These are phyloP conservation scores for Sarocladiaceae sp. DNA, from an alignment of 2,329 filamentous ascomycete species.

Conservation along the genomic window DNA sequence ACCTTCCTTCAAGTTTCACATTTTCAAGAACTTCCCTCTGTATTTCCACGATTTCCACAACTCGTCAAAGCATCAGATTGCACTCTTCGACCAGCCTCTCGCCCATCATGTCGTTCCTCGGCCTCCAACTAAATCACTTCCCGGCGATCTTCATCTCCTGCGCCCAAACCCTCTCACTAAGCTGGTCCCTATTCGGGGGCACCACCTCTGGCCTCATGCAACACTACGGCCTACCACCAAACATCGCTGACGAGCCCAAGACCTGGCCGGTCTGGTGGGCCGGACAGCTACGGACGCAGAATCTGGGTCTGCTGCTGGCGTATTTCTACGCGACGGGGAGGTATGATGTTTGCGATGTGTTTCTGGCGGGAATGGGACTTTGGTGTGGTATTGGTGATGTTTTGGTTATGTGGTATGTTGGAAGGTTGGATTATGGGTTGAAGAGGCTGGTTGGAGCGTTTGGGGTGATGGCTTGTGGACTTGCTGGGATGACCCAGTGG, in stretches of 20 bases:
- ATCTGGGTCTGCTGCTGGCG: conserved; percentile 17
- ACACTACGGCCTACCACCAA: conserved; percentile 15
- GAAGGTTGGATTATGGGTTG: background rate
- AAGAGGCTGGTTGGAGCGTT: background rate
- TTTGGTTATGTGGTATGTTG: background rate
- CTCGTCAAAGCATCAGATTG: no score
- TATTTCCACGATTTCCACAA: no score
- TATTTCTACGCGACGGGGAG: conserved; percentile 16
- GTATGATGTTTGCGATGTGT: conserved; percentile 16
- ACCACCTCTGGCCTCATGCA: conserved; percentile 12
- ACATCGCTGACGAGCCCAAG: conserved; percentile 16
- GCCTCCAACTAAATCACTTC: background rate
- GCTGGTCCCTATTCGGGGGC: conserved; percentile 12
- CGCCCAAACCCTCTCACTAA: conserved; percentile 9
- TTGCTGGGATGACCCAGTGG: background rate
- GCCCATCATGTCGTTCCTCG: background rate
- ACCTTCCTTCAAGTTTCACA: no score
- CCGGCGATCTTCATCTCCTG: background rate
- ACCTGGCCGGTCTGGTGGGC: conserved; percentile 15
- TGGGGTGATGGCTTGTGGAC: background rate
- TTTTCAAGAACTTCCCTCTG: no score
- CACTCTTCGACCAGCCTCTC: no score
- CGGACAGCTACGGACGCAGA: conserved; percentile 17
- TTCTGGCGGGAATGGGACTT: background rate
- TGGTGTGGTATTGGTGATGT: background rate